A percentile compares a stretch with the other conserved stretches of the same genome.
phyloP scores from a whole-genome alignment of 2,329 filamentous ascomycete genomes.

The Botrytis hyacinthi region DNA sequence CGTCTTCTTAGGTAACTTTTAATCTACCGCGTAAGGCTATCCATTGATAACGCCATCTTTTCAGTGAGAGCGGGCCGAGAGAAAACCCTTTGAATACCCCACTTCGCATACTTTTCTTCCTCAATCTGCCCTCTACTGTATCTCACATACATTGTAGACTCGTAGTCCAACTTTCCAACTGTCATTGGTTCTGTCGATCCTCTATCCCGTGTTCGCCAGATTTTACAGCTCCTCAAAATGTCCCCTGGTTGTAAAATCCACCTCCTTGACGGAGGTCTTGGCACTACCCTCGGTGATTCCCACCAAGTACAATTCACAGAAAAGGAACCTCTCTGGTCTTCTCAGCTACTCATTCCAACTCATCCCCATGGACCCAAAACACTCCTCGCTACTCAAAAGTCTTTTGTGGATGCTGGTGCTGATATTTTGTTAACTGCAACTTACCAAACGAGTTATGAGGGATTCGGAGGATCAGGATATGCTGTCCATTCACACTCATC shows the following conservation, averaged over 20 bases:
- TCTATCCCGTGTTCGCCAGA: not conserved
- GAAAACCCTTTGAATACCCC: conserved; percentile 14
- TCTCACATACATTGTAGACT: not conserved
- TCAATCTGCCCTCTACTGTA: not conserved
- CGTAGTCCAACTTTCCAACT: not conserved
- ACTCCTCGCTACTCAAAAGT: conserved; percentile 13
- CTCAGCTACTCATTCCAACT: conserved; percentile 60
- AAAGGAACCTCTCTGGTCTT: conserved; percentile 64
- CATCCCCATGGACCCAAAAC: conserved; percentile 13
- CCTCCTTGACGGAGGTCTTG: conserved; percentile 65
- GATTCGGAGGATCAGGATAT: conserved; percentile 43
- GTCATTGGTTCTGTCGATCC: not conserved
- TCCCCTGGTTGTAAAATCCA: conserved; percentile 27
- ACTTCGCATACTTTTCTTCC: not conserved
- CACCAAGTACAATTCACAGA: conserved; percentile 53
- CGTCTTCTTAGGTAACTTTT: not conserved
- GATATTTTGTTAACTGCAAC: conserved; percentile 67
- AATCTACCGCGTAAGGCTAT: not conserved
- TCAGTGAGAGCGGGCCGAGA: conserved; percentile 7
- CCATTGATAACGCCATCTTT: not conserved
- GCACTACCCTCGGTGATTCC: conserved; percentile 61
- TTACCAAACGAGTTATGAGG: conserved; percentile 60
- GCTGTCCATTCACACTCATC: conserved; percentile 9
- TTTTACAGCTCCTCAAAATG: not conserved
- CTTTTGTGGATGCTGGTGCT: conserved; percentile 49